Evolutionary conservation across 768 basidiomycete genomes (phyloP).

Genomic region (Leccinellum albellum): DNA sequence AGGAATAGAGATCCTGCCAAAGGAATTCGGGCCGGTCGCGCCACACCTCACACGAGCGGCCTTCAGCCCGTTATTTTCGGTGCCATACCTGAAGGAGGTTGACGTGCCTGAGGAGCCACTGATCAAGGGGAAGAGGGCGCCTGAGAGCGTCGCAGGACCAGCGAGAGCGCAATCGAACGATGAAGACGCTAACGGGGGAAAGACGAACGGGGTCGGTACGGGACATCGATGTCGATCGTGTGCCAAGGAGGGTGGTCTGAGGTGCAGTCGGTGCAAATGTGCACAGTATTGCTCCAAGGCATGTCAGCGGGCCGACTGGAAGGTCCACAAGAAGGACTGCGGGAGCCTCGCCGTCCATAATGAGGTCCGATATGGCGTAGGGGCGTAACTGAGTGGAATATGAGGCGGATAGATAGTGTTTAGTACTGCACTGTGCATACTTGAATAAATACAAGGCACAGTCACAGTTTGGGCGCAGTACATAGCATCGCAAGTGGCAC

Average conservation of each 20-base stretch:
- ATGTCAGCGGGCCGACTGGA: conserved; percentile 34
- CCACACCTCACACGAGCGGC: conserved; percentile 50
- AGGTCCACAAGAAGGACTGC: conserved; percentile 7
- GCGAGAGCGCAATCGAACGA: neutral
- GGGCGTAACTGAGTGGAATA: too few species aligned
- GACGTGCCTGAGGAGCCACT: neutral
- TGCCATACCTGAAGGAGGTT: conserved; percentile 42
- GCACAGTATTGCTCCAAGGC: conserved; percentile 40
- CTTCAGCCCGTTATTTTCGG: conserved; percentile 50
- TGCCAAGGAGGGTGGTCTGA: conserved; percentile 11
- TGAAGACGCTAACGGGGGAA: neutral
- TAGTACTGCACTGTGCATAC: too few species aligned
- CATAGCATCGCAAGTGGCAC: too few species aligned
- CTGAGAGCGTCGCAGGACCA: neutral
- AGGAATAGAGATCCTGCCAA: conserved; percentile 11
- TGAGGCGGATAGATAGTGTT: too few species aligned
- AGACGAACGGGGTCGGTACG: neutral
- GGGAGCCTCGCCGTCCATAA: neutral
- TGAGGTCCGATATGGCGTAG: too few species aligned
- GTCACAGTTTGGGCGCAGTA: too few species aligned
- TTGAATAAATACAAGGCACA: too few species aligned
- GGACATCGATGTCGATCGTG: conserved; percentile 1
- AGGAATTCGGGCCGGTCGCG: conserved; percentile 36
- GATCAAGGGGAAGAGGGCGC: neutral
- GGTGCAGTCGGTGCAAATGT: conserved; percentile 36